Base-by-base conservation (phyloP, 2,329 filamentous ascomycete species). In the Phaeoacremonium minimum region DNA sequence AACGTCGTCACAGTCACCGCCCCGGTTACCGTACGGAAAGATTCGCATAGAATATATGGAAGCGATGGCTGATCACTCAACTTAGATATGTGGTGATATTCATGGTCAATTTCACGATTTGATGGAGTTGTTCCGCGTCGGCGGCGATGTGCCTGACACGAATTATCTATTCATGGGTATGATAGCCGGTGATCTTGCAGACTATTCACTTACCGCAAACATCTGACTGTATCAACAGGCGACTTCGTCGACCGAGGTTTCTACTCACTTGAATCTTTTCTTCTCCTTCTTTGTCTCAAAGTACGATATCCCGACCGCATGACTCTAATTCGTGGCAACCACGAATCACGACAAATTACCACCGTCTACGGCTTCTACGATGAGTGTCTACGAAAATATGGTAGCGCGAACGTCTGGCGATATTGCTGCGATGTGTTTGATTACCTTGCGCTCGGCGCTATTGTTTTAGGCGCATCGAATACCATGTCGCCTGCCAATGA, bases 351-450 rank as follows among this genome's bases (percentile, higher is more conserved):
- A 41, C 91, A 97, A 61, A 97, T 97, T 47, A 97, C 91, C 15
- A 95, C 88, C 5, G 91, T 97, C 12, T 97, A 97, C 59, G 91
- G 91, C 44, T 97, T 97, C 68, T 97, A 97, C 67, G 91, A 97
- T 56, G 91, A 97, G 66, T 97, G 91, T 55, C 73, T 96, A 45
- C 77, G 91, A 36, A 97, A 97, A 65, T 97, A 97, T 55, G 91
- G 91, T 42, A 95, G 85, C 56, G 90, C 91, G 26, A 97, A 96
- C 52, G 91, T 97, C 2, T 97, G 91, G 91, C 77, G 87, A 37
- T 91, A 96, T 57, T 98, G 90, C 68, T 96, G 90, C 64, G 93
- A 98, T 53, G 86, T 97, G 4, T 98, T 98, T 57, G 91, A 98
- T 65, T 97, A 96, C 60, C 80, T 98, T 15, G 88, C 90, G 5